Evolutionary conservation across 345 rosid genomes (phyloP).

Genomic region (Arabidopsis suecica): DNA sequence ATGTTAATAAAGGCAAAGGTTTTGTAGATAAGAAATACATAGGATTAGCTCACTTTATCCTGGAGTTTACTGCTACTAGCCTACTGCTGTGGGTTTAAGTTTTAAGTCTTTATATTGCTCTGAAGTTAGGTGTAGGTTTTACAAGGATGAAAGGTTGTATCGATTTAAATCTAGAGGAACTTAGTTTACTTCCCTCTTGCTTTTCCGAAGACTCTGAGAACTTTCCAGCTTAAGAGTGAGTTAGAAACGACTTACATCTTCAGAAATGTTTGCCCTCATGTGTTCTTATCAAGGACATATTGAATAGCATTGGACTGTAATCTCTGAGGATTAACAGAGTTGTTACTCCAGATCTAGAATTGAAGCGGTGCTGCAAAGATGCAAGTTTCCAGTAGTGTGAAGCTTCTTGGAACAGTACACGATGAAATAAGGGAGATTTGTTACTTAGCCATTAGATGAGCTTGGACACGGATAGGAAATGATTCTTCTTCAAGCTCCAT

Average conservation of each 20-base stretch:
- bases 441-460: constrained; percentile 12
- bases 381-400: constrained; percentile 9
- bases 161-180: constrained; percentile 4
- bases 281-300: constrained; percentile 22
- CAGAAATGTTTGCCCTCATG: constrained; percentile 3
- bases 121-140: constrained; percentile 19
- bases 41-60: constrained; percentile 18
- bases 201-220: background rate
- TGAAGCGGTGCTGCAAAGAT: constrained; percentile 1
- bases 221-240: background rate
- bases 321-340: constrained; percentile 4
- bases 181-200: constrained; percentile 20
- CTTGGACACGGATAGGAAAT: constrained; percentile 2
- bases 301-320: constrained; percentile 19
- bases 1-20: constrained; percentile 19
- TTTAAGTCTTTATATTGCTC: constrained; percentile 5
- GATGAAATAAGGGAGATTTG: background rate
- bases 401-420: constrained; percentile 8
- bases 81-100: constrained; percentile 22
- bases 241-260: constrained; percentile 11
- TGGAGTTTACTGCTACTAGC: background rate
- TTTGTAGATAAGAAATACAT: constrained; percentile 7
- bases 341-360: constrained; percentile 4
- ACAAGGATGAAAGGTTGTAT: constrained; percentile 16
- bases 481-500: constrained; percentile 6